Evolutionary conservation across 2,329 filamentous ascomycete species (phyloP), one percentile per base, ranked within the genome.

Genomic region (Sphaerostilbella broomeana): DNA sequence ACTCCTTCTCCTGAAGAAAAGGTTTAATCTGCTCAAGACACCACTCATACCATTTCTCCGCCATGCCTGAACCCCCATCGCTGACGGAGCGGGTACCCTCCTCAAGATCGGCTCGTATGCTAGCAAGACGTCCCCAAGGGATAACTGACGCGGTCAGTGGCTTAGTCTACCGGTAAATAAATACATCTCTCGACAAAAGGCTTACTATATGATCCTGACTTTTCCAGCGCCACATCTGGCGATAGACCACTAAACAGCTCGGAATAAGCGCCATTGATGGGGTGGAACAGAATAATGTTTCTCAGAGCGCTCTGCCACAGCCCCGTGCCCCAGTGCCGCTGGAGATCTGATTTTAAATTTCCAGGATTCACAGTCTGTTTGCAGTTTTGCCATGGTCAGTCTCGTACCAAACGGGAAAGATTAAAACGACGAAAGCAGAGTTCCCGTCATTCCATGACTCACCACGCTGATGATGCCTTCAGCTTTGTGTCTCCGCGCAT

Each of bases 301-400:
- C 17, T 10, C 6, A 10, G 21, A 6, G 39, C 10, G 6, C 35
- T 34, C 2, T 13, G 15, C 13, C 32, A 3, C 2, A 39, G 7
- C 9, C 27, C 21, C 3, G 18, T 7, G 5, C 6, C 22, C 4
- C 25, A 49, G 1, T 48, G 45, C 5, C 62, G 58, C 43, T 51
- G 55, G 11, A 68, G 50, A 6, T 65, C 61, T 0, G 62, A 60
- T 25, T 57, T 40, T 2, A 67, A 53, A 41, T 64, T 64, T 6
- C 65, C 65, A 0, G 65, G 64, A 42, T 69, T 67, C 17, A 65
- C 43, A 33, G 28, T 16, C 39, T 42, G 15, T 32, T 9, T 32
- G 20, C 3, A 25, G 8, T 1, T 6, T 3, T 15, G 6, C 18
- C 5, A 9, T 2, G 5, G 5, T 6, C 15, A 27, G 18, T 30